Evolutionary conservation across 2,329 filamentous ascomycete genomes (phyloP).

Genomic region (Fusarium sublunatum): DNA sequence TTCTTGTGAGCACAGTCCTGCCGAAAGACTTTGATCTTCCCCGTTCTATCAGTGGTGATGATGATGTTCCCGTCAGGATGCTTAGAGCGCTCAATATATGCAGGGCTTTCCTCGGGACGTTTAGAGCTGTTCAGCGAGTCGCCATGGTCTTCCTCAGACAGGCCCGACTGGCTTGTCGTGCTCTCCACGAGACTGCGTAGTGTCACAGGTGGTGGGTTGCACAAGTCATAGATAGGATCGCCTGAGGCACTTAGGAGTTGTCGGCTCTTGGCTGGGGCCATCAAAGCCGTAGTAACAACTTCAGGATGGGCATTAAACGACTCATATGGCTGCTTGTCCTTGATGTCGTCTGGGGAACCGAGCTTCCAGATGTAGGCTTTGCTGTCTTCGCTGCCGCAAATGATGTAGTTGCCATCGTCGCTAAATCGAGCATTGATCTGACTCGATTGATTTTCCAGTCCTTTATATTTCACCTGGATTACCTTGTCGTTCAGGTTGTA

Average conservation of each 20-base stretch:
- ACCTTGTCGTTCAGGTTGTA: constrained; percentile 89
- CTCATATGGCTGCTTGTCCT: constrained; percentile 85
- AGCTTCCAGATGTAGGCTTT: constrained; percentile 89
- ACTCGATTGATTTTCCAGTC: constrained; percentile 88
- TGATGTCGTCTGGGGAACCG: constrained; percentile 67
- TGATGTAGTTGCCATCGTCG: constrained; percentile 85
- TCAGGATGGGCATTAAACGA: constrained; percentile 90
- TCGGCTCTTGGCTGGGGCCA: constrained; percentile 83
- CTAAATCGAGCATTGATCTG: constrained; percentile 92
- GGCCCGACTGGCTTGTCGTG: constrained; percentile 55
- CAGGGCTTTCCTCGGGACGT: constrained; percentile 75
- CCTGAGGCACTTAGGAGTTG: constrained; percentile 82
- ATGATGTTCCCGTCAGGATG: constrained; percentile 91
- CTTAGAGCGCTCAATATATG: constrained; percentile 78
- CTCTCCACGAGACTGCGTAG: constrained; percentile 79
- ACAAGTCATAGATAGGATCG: constrained; percentile 95
- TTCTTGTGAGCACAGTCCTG: constrained; percentile 92
- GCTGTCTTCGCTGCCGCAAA: constrained; percentile 92
- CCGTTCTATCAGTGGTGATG: constrained; percentile 87
- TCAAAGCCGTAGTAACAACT: constrained; percentile 88
- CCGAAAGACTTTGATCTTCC: constrained; percentile 92
- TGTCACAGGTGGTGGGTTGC: constrained; percentile 91
- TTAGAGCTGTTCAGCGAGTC: constrained; percentile 48
- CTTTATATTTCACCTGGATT: constrained; percentile 89
- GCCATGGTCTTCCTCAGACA: constrained; percentile 54